phyloP scores from a whole-genome alignment of 768 basidiomycete genomes.

The Sarcomyxa edulis region DNA sequence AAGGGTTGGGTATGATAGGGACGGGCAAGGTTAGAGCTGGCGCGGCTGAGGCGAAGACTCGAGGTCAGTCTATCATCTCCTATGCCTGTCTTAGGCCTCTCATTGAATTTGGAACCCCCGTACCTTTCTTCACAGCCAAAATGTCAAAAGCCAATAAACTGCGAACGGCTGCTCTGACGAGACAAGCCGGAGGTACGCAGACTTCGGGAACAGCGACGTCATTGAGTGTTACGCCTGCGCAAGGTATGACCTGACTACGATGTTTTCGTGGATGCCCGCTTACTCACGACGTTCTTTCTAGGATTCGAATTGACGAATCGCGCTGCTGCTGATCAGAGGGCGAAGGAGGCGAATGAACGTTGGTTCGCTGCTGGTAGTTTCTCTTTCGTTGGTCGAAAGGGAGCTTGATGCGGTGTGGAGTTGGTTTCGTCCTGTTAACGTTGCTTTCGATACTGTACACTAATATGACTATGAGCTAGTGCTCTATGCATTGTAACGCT shows the following conservation, averaged over 20 bases:
- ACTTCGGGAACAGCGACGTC: constrained; percentile 87
- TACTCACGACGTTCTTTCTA: constrained; percentile 22
- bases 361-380: constrained; percentile 92
- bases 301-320: constrained; percentile 95
- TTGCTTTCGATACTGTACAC: too few species aligned
- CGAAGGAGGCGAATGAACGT: constrained; percentile 93
- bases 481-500: too few species aligned
- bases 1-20: constrained; percentile 97
- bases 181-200: constrained; percentile 44
- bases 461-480: too few species aligned
- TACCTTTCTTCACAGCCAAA: constrained; percentile 58
- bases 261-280: not conserved
- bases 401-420: constrained; percentile 24
- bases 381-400: constrained; percentile 65
- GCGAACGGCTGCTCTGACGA: constrained; percentile 77
- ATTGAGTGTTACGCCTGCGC: constrained; percentile 90
- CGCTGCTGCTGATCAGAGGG: constrained; percentile 75
- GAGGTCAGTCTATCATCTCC: constrained; percentile 69
- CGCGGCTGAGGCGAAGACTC: constrained; percentile 83
- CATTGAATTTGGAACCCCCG: constrained; percentile 1
- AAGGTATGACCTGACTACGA: constrained; percentile 49
- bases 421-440: too few species aligned
- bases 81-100: not conserved
- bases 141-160: constrained; percentile 92
- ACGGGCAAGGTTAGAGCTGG: constrained; percentile 90